Evolutionary conservation across 2,329 filamentous ascomycete species (phyloP).

Genomic region (Clonostachys solani): DNA sequence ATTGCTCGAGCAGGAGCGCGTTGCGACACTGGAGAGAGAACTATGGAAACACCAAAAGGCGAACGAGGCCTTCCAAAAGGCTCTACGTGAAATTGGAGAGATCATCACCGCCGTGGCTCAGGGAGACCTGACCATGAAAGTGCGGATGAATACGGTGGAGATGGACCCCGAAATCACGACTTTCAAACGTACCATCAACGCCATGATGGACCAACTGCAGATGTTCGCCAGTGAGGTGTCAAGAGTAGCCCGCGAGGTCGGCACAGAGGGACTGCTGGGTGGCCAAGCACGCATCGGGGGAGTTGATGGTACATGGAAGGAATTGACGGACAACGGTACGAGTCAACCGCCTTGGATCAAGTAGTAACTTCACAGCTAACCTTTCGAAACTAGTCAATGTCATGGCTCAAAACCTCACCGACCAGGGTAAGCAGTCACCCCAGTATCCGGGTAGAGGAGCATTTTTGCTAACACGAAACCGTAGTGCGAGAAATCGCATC

Average conservation of each 20-base stretch:
- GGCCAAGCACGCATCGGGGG: conserved; percentile 92
- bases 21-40: conserved; percentile 85
- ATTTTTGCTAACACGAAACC: not conserved
- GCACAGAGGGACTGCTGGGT: conserved; percentile 89
- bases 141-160: conserved; percentile 90
- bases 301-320: conserved; percentile 96
- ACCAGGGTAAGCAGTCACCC: conserved; percentile 50
- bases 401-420: conserved; percentile 78
- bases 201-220: conserved; percentile 97
- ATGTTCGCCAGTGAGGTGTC: conserved; percentile 97
- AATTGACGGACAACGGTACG: conserved; percentile 80
- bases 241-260: conserved; percentile 89
- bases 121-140: conserved; percentile 94
- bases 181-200: conserved; percentile 98
- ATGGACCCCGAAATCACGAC: conserved; percentile 98
- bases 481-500: conserved; percentile 78
- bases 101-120: conserved; percentile 96
- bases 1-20: conserved; percentile 80
- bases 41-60: conserved; percentile 96
- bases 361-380: not conserved
- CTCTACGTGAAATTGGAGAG: conserved; percentile 90
- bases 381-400: conserved; percentile 57
- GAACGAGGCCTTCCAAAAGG: conserved; percentile 98
- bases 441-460: conserved; percentile 6
- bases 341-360: not conserved